phyloP scores from a whole-genome alignment of 129 eudicot species.

The Lonicera japonica region DNA sequence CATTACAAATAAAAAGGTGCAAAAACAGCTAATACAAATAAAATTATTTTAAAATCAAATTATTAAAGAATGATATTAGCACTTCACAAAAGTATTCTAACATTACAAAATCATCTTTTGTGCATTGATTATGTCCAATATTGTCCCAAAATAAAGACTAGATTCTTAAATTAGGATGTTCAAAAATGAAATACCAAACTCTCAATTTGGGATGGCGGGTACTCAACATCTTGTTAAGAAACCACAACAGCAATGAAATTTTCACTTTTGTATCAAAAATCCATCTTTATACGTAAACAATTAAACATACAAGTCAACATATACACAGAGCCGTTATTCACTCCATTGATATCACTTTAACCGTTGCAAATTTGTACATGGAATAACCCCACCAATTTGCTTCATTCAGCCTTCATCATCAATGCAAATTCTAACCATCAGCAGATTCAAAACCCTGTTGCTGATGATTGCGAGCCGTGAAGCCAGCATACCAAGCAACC shows the following conservation, averaged over 20 bases:
- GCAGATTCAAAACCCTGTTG: conserved; percentile 12
- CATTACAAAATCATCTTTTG: no score
- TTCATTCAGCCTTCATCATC: conserved; percentile 9
- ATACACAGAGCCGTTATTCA: background rate
- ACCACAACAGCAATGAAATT: background rate
- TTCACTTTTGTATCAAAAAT: background rate
- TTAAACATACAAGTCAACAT: background rate
- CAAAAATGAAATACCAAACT: no score
- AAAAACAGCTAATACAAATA: no score
- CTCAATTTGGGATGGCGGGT: background rate
- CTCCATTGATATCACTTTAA: background rate
- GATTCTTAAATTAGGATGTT: no score
- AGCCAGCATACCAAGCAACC: conserved; percentile 96
- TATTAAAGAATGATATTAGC: no score
- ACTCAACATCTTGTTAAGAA: no score
- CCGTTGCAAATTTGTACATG: background rate
- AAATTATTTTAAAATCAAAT: no score
- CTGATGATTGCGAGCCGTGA: conserved; percentile 51
- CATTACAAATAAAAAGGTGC: no score
- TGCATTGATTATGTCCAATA: no score
- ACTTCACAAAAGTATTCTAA: no score
- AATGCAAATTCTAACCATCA: conserved; percentile 10
- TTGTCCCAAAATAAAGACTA: no score
- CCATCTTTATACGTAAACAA: background rate
- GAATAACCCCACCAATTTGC: background rate